phyloP scores from a whole-genome alignment of 2,329 filamentous ascomycete species.

The Arthrobotrys sinensis region DNA sequence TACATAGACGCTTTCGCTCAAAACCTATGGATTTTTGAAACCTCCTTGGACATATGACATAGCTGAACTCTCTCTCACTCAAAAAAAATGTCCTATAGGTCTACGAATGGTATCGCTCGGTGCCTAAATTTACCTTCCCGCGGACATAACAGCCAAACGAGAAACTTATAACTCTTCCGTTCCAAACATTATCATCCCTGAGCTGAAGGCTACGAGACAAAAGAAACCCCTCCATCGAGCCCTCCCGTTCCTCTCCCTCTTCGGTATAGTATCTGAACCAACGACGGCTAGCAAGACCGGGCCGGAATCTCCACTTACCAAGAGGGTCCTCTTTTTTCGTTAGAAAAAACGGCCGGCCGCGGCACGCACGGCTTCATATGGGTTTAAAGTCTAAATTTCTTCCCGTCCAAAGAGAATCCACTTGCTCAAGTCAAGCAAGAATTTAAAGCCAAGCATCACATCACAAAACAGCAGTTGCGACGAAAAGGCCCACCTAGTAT shows the following conservation, averaged over 20 bases:
- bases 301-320: no score
- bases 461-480: background rate
- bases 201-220: constrained; percentile 18
- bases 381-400: background rate
- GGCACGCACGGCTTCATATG: background rate
- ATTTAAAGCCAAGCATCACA: no score
- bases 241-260: background rate
- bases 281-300: no score
- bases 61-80: no score
- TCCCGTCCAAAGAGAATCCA: background rate
- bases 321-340: background rate
- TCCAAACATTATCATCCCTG: constrained; percentile 11
- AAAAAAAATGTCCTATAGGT: no score
- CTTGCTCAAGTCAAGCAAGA: no score
- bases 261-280: background rate
- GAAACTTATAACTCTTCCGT: background rate
- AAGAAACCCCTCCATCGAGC: background rate
- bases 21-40: background rate
- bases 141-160: background rate
- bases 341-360: background rate
- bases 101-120: no score
- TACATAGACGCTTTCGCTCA: constrained; percentile 69
- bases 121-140: no score
- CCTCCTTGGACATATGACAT: constrained; percentile 60
- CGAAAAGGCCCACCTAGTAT: constrained; percentile 4